phyloP scores from a whole-genome alignment of 2,329 filamentous ascomycete species.

The Sporothrix protearum region DNA sequence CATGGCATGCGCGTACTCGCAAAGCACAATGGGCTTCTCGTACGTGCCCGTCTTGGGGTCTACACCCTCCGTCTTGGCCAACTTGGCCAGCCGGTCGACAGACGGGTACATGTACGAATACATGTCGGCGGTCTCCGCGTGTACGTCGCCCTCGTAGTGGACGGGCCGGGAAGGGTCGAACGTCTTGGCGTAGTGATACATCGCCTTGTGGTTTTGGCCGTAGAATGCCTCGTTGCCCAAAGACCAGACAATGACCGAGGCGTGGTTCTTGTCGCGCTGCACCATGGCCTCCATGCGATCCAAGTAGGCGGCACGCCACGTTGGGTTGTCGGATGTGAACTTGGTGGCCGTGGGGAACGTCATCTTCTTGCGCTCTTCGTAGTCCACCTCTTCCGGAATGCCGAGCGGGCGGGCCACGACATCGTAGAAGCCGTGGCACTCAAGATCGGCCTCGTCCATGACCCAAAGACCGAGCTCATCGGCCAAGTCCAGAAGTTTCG shows the following conservation, averaged over 20 bases:
- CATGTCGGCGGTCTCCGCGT: slow-evolving; percentile 61
- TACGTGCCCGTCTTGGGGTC: slow-evolving; percentile 41
- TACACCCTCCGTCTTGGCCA: slow-evolving; percentile 44
- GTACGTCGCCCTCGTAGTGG: slow-evolving; percentile 63
- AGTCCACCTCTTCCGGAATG: slow-evolving; percentile 55
- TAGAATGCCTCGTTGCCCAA: slow-evolving; percentile 72
- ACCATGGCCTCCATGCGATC: slow-evolving; percentile 64
- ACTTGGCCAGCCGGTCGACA: slow-evolving; percentile 48
- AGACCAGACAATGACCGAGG: slow-evolving; percentile 70
- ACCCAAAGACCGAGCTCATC: slow-evolving; percentile 66
- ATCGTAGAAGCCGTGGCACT: slow-evolving; percentile 54
- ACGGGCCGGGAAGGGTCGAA: slow-evolving; percentile 58
- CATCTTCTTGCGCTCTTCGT: slow-evolving; percentile 58
- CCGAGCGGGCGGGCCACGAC: slow-evolving; percentile 48
- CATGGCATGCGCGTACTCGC: slow-evolving; percentile 63
- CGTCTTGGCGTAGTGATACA: slow-evolving; percentile 60
- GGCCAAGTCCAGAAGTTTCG: slow-evolving; percentile 55
- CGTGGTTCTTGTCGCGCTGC: slow-evolving; percentile 66
- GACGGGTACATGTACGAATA: slow-evolving; percentile 65
- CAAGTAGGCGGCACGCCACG: slow-evolving; percentile 62
- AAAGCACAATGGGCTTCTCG: slow-evolving; percentile 57
- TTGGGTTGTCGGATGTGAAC: slow-evolving; percentile 59
- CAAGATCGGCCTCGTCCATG: slow-evolving; percentile 50
- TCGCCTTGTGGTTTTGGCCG: slow-evolving; percentile 62
- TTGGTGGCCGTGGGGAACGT: slow-evolving; percentile 52